phyloP scores from a whole-genome alignment of 1,139 yeast species.

The Lodderomyces parapsilosis region DNA sequence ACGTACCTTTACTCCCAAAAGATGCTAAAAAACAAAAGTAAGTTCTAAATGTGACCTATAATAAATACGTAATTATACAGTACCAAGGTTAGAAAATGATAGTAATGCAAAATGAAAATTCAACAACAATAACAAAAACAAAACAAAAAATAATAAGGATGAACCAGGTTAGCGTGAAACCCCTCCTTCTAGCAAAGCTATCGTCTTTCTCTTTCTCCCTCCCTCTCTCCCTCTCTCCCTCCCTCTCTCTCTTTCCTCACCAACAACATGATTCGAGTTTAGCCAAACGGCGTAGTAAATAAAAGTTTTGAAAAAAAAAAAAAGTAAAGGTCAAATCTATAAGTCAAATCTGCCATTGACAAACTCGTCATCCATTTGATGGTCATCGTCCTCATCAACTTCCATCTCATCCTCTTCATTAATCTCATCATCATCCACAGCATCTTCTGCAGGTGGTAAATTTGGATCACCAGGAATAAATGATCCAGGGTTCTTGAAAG shows the following conservation, averaged over 20 bases:
- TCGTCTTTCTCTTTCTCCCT: too few species aligned
- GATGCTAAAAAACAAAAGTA: not conserved
- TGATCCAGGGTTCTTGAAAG: slow-evolving; percentile 63
- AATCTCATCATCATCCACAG: slow-evolving; percentile 70
- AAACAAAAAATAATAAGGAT: not conserved
- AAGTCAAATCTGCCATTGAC: slow-evolving; percentile 89
- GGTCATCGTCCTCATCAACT: slow-evolving; percentile 48
- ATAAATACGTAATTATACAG: not conserved
- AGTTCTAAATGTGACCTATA: not conserved
- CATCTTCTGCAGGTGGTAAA: slow-evolving; percentile 80
- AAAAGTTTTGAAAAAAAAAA: not conserved
- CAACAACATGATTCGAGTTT: not conserved
- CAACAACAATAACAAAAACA: slow-evolving; percentile 4
- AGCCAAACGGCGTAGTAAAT: not conserved
- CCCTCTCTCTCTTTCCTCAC: too few species aligned
- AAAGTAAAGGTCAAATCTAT: slow-evolving; percentile 8
- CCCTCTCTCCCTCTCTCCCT: too few species aligned
- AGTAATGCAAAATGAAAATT: not conserved
- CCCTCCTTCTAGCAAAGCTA: not conserved
- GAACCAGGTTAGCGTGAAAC: too few species aligned
- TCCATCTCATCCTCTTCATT: slow-evolving; percentile 60
- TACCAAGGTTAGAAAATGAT: not conserved
- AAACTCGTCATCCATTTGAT: slow-evolving; percentile 63
- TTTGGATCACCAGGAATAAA: slow-evolving; percentile 78
- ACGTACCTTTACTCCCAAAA: too few species aligned